phyloP scores from a whole-genome alignment of 78 protist species.

The Dictyostelium capitatum region DNA sequence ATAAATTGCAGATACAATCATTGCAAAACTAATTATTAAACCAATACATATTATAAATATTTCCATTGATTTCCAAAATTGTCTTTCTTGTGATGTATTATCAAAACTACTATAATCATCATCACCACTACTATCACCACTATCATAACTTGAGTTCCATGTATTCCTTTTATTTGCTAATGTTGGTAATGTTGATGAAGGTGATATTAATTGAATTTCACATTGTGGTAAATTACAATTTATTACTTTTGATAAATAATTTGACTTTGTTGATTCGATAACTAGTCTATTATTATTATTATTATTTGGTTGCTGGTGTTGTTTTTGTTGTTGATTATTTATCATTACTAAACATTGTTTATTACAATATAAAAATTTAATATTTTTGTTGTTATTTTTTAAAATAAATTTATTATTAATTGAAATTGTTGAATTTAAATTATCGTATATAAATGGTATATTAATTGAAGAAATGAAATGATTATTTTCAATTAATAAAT shows the following conservation, averaged over 20 bases:
- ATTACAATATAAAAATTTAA: neutral
- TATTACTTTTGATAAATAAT: neutral
- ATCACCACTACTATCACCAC: neutral
- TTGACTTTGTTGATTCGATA: constrained; percentile 20
- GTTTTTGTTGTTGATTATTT: neutral
- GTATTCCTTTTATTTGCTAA: neutral
- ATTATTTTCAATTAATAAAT: neutral
- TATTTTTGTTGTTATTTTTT: neutral
- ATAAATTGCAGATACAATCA: constrained; percentile 8
- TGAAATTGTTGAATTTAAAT: neutral
- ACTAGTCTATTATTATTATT: neutral
- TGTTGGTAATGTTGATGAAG: neutral
- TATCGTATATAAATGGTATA: neutral
- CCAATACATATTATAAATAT: constrained; percentile 7
- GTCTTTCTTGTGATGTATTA: neutral
- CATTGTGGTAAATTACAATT: neutral
- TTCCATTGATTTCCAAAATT: constrained; percentile 9
- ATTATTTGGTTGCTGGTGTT: neutral
- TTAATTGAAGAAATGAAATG: neutral
- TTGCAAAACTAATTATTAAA: constrained; percentile 11
- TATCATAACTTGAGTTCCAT: neutral
- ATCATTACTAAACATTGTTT: neutral
- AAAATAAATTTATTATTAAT: neutral
- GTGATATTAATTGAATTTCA: neutral
- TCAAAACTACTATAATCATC: neutral